Evolutionary conservation across 2,329 filamentous ascomycete genomes (phyloP).

Genomic region (Pseudopyrenochaeta lycopersici): DNA sequence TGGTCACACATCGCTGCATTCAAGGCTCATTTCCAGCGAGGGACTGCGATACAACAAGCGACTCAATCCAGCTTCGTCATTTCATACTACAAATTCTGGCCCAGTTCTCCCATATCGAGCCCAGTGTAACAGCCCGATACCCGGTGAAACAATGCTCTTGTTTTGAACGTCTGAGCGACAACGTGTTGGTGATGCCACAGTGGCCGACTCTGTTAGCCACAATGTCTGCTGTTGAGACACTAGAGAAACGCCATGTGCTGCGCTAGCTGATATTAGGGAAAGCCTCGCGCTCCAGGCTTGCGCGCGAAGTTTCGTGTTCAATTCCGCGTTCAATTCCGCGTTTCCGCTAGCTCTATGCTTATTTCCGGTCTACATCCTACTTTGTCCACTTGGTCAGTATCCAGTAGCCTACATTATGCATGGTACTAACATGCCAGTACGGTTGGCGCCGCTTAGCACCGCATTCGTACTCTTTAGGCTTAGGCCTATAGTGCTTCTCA

Average conservation of each 20-base stretch:
- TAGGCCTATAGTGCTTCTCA: neutral
- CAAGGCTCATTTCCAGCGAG: neutral
- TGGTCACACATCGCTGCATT: neutral
- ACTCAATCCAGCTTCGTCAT: neutral
- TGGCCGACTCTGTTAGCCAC: conserved; percentile 1
- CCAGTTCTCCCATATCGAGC: neutral
- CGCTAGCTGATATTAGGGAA: conserved; percentile 1
- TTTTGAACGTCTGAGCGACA: neutral
- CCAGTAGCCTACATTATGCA: neutral
- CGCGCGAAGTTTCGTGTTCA: neutral
- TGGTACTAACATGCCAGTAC: conserved; percentile 2
- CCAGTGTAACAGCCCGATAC: neutral
- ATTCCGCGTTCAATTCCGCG: neutral
- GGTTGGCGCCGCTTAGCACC: neutral
- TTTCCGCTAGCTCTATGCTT: neutral
- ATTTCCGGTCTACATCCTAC: neutral
- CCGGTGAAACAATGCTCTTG: neutral
- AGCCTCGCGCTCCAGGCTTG: neutral
- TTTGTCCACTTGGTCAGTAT: conserved; percentile 1
- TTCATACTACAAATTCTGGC: neutral
- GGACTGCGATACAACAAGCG: neutral
- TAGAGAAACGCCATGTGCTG: neutral
- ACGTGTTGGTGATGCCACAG: neutral
- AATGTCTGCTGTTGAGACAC: conserved; percentile 1
- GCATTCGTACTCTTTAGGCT: neutral